These are phyloP conservation scores for Penicillium sp. DNA, from an alignment of 2,329 filamentous ascomycete genomes.

Conservation along the genomic window DNA sequence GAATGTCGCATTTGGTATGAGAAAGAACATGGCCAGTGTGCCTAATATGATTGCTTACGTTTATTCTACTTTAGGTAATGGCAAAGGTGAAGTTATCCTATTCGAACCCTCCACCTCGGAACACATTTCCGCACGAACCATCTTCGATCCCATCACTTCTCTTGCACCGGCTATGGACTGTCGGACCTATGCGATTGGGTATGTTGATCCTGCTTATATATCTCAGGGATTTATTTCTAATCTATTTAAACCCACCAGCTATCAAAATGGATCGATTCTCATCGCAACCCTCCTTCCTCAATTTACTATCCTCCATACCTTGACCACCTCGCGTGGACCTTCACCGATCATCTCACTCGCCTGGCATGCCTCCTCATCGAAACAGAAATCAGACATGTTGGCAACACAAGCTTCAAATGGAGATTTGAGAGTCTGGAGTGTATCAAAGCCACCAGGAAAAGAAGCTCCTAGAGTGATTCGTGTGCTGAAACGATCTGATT, in stretches of 20 bases:
- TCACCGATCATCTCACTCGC: constrained; percentile 84
- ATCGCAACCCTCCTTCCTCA: constrained; percentile 86
- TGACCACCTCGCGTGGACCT: constrained; percentile 79
- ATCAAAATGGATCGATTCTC: constrained; percentile 90
- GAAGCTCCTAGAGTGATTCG: constrained; percentile 87
- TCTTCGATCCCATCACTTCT: constrained; percentile 94
- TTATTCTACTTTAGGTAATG: constrained; percentile 65
- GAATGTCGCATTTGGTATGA: constrained; percentile 90
- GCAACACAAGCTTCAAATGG: constrained; percentile 90
- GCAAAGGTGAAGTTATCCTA: constrained; percentile 87
- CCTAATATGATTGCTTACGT: constrained; percentile 7
- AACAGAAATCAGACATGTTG: constrained; percentile 97
- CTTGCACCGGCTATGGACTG: constrained; percentile 87
- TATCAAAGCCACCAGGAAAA: constrained; percentile 72
- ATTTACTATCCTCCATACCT: constrained; percentile 90
- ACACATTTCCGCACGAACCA: constrained; percentile 85
- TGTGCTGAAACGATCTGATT: constrained; percentile 77
- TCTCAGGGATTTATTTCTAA: not conserved
- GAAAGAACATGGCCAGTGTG: not conserved
- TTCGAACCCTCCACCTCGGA: constrained; percentile 94
- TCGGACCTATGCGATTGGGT: constrained; percentile 95
- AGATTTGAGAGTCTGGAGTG: constrained; percentile 93
- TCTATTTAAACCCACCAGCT: constrained; percentile 55
- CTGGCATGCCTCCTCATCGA: constrained; percentile 95
- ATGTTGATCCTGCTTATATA: constrained; percentile 35